Base-by-base conservation (phyloP, 208 protist genomes). In the Naegleria lovaniensis region DNA sequence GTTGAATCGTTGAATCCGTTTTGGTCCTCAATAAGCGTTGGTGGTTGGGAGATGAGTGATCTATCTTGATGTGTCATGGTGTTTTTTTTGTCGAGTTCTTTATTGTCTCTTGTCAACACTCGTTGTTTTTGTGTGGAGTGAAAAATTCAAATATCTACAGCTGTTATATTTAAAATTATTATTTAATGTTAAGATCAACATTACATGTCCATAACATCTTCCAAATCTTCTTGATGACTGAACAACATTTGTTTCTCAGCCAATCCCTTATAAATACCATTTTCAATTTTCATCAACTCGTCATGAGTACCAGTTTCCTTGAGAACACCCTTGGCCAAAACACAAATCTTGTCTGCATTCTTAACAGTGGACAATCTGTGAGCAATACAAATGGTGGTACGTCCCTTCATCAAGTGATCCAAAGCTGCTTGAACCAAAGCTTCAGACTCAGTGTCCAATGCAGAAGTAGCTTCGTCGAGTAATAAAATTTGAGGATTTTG, bases 351-450 rank as follows among this genome's bases (percentile, higher is more conserved):
- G 25, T 75, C 25, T 11, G 92, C 89, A 58, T 93, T 89, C 6
- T 88, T 39, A 15, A 96, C 92, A 15, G 96, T 97, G 25, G 91
- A 93, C 40, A 97, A 91, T 83, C 96, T 90, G 92, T 98, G 96
- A 25, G 96, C 96, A 88, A 98, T 94, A 29, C 96, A 90, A 33
- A 98, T 91, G 0, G 92, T 92, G 25, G 96, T 97, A 51, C 96
- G 86, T 16, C 90, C 88, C 33, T 88, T 19, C 91, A 96, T 95
- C 29, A 96, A 55, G 9, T 86, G 38, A 83, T 79, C 90, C 13
- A 91, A 88, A 40, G 83, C 90, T n/a, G 11, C 15, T 41, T 95
- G 93, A 48, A 95, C 93, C 7, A 96, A 84, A 41, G 90, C 58
- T 90, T 97, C 95, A 86, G 88, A 93, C 89, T 94, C 92, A 25